These are phyloP conservation scores for Aureobasidium sp. DNA, from an alignment of 2,329 filamentous ascomycete species.

Conservation along the genomic window DNA sequence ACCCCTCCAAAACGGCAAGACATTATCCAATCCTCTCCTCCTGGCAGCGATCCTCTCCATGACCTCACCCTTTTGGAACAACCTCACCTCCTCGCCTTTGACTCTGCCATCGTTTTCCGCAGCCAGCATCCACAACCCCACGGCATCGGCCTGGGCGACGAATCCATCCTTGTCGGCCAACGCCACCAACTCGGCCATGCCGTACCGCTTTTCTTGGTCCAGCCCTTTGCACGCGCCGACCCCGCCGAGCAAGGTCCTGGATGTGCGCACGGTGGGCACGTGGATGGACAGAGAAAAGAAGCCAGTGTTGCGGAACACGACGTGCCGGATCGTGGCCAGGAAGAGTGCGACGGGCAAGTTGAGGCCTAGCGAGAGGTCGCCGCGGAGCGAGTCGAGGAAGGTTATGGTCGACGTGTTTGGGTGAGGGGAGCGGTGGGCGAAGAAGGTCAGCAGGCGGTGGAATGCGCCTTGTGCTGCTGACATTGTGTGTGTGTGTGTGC, in stretches of 20 bases:
- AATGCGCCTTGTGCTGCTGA: constrained; percentile 24
- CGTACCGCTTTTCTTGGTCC: constrained; percentile 28
- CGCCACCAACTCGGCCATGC: constrained; percentile 24
- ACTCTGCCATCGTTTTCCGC: constrained; percentile 27
- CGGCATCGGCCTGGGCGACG: constrained; percentile 24
- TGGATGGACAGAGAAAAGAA: constrained; percentile 30
- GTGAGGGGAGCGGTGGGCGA: constrained; percentile 27
- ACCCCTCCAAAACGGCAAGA: constrained; percentile 31
- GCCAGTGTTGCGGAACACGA: constrained; percentile 29
- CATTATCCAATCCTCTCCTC: constrained; percentile 27
- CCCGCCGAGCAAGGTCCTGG: constrained; percentile 26
- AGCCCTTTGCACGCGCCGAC: constrained; percentile 20
- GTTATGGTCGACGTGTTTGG: constrained; percentile 30
- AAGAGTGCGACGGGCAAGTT: constrained; percentile 32
- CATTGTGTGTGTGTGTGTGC: constrained; percentile 9
- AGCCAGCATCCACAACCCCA: constrained; percentile 30
- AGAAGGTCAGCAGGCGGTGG: constrained; percentile 33
- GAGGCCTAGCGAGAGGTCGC: constrained; percentile 32
- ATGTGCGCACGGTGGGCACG: constrained; percentile 28
- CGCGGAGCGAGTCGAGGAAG: constrained; percentile 30
- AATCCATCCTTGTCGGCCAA: constrained; percentile 19
- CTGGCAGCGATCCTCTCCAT: constrained; percentile 26
- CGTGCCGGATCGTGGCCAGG: constrained; percentile 28
- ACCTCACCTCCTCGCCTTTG: constrained; percentile 28
- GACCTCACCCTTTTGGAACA: constrained; percentile 28